These are phyloP conservation scores for Zygosaccharomyces bailii DNA, from an alignment of 805 yeast genomes.

Conservation along the genomic window DNA sequence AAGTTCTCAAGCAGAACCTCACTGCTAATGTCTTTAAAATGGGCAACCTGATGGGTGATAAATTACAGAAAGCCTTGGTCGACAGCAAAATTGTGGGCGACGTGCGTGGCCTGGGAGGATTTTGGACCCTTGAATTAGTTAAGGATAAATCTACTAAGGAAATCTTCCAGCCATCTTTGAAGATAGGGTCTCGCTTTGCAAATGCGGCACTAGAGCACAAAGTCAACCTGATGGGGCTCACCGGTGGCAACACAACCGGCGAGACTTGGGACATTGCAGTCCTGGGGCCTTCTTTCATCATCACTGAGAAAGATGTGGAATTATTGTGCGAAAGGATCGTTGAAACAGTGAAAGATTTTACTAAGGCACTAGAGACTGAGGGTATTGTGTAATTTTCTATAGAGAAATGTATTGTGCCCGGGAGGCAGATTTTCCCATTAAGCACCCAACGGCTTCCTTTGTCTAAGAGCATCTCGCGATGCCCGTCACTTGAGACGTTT, in stretches of 20 bases:
- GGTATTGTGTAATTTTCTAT: conserved; percentile 4
- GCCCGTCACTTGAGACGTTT: neutral
- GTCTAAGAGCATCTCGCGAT: neutral
- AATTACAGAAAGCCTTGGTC: conserved; percentile 36
- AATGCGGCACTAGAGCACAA: conserved; percentile 44
- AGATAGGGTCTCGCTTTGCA: conserved; percentile 38
- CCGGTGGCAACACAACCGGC: conserved; percentile 41
- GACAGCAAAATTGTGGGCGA: conserved; percentile 47
- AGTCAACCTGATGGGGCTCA: conserved; percentile 45
- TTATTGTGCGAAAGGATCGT: conserved; percentile 40
- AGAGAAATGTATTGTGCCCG: too few relatives aligned
- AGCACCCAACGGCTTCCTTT: neutral
- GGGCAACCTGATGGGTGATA: conserved; percentile 43
- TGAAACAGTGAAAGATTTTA: conserved; percentile 39
- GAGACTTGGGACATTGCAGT: conserved; percentile 40
- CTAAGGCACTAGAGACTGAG: conserved; percentile 18
- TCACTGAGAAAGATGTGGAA: conserved; percentile 43
- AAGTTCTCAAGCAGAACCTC: conserved; percentile 35
- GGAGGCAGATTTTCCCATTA: too few relatives aligned
- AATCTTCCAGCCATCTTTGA: conserved; percentile 40
- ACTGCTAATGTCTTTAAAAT: conserved; percentile 43
- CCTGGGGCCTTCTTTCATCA: conserved; percentile 47
- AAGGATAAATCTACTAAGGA: conserved; percentile 51
- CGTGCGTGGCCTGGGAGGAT: conserved; percentile 61
- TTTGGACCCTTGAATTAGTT: conserved; percentile 57